Evolutionary conservation across 192 early-diverging fungal species (phyloP).

Genomic region (Allomyces javanicus): DNA sequence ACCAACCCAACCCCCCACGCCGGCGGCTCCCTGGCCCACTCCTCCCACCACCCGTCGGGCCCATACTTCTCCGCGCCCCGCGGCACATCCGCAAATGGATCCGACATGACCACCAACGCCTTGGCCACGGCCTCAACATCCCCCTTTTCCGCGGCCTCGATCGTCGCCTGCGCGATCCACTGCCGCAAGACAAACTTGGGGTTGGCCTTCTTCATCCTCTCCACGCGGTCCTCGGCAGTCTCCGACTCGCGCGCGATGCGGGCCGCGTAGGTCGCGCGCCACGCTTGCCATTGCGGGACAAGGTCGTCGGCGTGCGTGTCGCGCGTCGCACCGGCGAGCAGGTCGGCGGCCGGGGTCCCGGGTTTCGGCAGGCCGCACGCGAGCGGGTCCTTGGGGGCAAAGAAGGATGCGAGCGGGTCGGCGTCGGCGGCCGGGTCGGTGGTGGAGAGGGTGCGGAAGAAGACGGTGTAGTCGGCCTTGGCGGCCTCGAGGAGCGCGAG

Average conservation of each 20-base stretch:
- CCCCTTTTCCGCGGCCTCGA: slow-evolving; percentile 22
- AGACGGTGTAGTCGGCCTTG: slow-evolving; percentile 48
- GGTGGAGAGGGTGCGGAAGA: slow-evolving; percentile 47
- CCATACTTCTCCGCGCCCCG: background rate
- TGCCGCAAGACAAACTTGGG: slow-evolving; percentile 61
- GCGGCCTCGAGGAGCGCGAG: slow-evolving; percentile 42
- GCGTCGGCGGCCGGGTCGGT: slow-evolving; percentile 10
- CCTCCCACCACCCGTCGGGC: background rate
- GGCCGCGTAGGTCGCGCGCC: slow-evolving; percentile 36
- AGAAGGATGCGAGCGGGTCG: slow-evolving; percentile 1
- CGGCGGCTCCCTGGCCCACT: background rate
- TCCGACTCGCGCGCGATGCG: slow-evolving; percentile 23
- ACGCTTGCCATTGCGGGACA: slow-evolving; percentile 17
- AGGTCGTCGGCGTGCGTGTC: background rate
- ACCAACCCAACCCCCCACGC: background rate
- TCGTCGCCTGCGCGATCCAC: slow-evolving; percentile 51
- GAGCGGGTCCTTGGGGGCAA: no score
- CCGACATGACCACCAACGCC: background rate
- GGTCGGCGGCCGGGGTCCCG: no score
- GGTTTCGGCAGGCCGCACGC: no score
- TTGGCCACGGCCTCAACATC: slow-evolving; percentile 10
- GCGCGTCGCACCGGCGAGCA: no score
- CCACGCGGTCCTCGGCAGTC: slow-evolving; percentile 10
- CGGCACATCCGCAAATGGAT: background rate
- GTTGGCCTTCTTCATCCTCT: slow-evolving; percentile 47